phyloP scores from a whole-genome alignment of 371 early-diverging fungal genomes.

The Mucor plumbeus region DNA sequence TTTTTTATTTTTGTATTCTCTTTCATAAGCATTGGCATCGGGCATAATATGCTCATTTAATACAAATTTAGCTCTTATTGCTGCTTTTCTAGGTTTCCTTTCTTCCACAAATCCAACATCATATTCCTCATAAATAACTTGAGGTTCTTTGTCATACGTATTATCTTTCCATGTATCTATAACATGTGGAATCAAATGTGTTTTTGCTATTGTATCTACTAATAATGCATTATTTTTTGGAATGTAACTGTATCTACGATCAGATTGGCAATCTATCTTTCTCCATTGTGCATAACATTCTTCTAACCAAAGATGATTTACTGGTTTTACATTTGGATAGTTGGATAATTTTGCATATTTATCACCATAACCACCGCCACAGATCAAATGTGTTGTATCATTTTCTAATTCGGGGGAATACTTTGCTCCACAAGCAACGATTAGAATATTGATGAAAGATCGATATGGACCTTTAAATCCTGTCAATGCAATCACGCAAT shows the following conservation, averaged over 20 bases:
- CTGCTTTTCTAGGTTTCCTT: slow-evolving; percentile 55
- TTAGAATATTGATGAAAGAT: slow-evolving; percentile 71
- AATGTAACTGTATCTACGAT: slow-evolving; percentile 60
- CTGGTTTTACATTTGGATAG: slow-evolving; percentile 64
- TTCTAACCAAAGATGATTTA: slow-evolving; percentile 93
- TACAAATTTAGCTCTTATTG: slow-evolving; percentile 45
- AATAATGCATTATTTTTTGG: slow-evolving; percentile 37
- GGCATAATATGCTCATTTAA: slow-evolving; percentile 53
- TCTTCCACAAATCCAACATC: slow-evolving; percentile 7
- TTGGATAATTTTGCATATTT: slow-evolving; percentile 68
- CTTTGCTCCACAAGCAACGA: slow-evolving; percentile 64
- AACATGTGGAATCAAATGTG: slow-evolving; percentile 21
- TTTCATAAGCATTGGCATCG: slow-evolving; percentile 60
- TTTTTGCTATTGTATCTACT: slow-evolving; percentile 35
- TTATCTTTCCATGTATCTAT: slow-evolving; percentile 30
- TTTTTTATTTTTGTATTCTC: slow-evolving; percentile 29
- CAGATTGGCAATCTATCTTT: slow-evolving; percentile 49
- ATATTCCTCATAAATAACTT: slow-evolving; percentile 19
- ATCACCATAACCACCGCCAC: slow-evolving; percentile 15
- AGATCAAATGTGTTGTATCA: slow-evolving; percentile 4
- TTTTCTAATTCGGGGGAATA: not conserved
- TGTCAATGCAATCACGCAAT: slow-evolving; percentile 33
- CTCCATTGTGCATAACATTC: slow-evolving; percentile 70
- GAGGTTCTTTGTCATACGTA: not conserved
- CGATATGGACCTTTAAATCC: slow-evolving; percentile 26